These are phyloP conservation scores for Xylaria curta DNA, from an alignment of 495 filamentous ascomycete genomes.

Conservation along the genomic window DNA sequence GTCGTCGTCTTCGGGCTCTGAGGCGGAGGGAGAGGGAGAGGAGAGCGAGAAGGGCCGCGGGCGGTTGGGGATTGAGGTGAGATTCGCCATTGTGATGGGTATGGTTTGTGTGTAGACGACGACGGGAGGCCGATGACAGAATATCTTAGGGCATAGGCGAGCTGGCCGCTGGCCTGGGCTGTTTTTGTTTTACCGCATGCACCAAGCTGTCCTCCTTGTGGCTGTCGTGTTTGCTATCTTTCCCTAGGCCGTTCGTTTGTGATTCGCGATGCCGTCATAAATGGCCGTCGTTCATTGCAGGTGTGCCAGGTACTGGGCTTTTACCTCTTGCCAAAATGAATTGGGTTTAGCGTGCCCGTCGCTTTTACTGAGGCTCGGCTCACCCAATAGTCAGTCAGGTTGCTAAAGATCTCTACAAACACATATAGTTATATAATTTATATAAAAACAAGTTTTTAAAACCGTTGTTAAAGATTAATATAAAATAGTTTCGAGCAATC, in stretches of 20 bases:
- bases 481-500: no score
- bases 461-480: no score
- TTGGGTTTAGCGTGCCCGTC: no score
- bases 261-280: background rate
- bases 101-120: background rate
- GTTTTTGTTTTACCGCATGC: background rate
- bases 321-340: no score
- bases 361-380: no score
- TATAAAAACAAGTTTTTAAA: no score
- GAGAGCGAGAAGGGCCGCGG: constrained; percentile 45
- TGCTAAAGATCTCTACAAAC: no score
- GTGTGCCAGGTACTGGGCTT: no score
- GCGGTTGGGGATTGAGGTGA: constrained; percentile 38
- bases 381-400: no score
- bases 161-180: background rate
- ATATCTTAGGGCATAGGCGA: background rate
- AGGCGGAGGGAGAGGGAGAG: constrained; percentile 22
- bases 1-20: constrained; percentile 54
- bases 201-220: background rate
- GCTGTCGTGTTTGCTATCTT: background rate
- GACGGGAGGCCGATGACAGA: background rate
- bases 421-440: no score
- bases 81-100: constrained; percentile 42
- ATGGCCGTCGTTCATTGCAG: background rate
- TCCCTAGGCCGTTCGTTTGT: background rate